Evolutionary conservation across 2,329 filamentous ascomycete genomes (phyloP).

Genomic region (Colletotrichum eremochloae): DNA sequence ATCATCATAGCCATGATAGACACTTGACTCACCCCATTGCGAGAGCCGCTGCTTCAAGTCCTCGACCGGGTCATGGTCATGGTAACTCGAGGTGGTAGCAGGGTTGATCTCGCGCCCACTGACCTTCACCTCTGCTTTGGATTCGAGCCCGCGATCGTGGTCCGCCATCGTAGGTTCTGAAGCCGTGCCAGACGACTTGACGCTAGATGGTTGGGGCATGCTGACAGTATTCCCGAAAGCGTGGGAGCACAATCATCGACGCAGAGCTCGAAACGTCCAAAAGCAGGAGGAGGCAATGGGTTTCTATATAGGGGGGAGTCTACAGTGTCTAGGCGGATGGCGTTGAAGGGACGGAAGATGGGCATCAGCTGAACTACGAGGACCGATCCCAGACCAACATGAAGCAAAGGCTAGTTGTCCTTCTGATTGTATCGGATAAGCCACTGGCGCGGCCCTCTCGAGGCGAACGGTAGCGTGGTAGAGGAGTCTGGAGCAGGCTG

Average conservation of each 20-base stretch:
- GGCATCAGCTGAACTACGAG: slow-evolving; percentile 36
- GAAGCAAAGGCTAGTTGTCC: slow-evolving; percentile 42
- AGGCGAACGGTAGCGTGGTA: slow-evolving; percentile 28
- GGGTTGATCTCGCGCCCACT: slow-evolving; percentile 48
- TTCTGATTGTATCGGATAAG: slow-evolving; percentile 29
- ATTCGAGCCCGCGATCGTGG: slow-evolving; percentile 46
- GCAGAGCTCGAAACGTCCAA: slow-evolving; percentile 12
- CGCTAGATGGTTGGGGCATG: slow-evolving; percentile 50
- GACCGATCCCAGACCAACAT: slow-evolving; percentile 43
- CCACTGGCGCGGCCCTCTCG: slow-evolving; percentile 13
- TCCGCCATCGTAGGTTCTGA: slow-evolving; percentile 44
- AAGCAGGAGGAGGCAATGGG: slow-evolving; percentile 37
- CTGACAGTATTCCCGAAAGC: slow-evolving; percentile 42
- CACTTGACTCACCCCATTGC: slow-evolving; percentile 57
- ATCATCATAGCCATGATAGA: slow-evolving; percentile 53
- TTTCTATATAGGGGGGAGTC: slow-evolving; percentile 44
- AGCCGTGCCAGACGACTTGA: slow-evolving; percentile 52
- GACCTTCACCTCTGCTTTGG: slow-evolving; percentile 48
- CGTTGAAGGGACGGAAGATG: slow-evolving; percentile 17
- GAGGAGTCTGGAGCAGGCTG: slow-evolving; percentile 24
- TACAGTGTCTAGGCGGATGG: slow-evolving; percentile 35
- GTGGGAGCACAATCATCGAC: slow-evolving; percentile 38
- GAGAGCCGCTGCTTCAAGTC: slow-evolving; percentile 55
- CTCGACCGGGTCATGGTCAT: slow-evolving; percentile 46
- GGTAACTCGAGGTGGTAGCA: slow-evolving; percentile 41